Evolutionary conservation across 2,329 filamentous ascomycete genomes (phyloP).

Genomic region (Fusarium torreyae): DNA sequence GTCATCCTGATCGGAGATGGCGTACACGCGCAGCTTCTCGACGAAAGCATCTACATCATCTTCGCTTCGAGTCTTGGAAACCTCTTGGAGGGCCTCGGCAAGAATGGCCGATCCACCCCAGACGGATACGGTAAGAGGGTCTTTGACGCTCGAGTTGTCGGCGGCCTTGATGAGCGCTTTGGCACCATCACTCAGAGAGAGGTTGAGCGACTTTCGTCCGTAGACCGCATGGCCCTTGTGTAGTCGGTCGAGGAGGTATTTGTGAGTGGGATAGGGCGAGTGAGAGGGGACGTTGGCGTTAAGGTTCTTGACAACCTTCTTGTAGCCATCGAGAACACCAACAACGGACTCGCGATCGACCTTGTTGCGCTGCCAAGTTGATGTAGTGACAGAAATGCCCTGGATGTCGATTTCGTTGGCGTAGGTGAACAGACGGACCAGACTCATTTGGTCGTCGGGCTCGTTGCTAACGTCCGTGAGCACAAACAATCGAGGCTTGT

Average conservation of each 20-base stretch:
- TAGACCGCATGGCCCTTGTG: conserved; percentile 38
- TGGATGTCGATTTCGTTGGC: conserved; percentile 61
- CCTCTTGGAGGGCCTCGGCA: conserved; percentile 62
- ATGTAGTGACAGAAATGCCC: conserved; percentile 62
- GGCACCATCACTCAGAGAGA: conserved; percentile 53
- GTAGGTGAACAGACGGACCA: conserved; percentile 61
- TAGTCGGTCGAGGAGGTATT: neutral
- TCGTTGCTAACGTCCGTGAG: conserved; percentile 63
- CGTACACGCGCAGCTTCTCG: conserved; percentile 64
- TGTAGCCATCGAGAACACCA: conserved; percentile 37
- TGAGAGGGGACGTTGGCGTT: conserved; percentile 12
- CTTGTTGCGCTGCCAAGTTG: conserved; percentile 58
- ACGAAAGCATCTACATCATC: conserved; percentile 56
- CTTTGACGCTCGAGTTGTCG: neutral
- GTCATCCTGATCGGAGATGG: conserved; percentile 73
- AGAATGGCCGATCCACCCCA: conserved; percentile 70
- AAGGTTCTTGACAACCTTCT: conserved; percentile 51
- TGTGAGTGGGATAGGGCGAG: conserved; percentile 1
- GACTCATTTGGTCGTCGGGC: conserved; percentile 61
- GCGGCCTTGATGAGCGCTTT: conserved; percentile 57
- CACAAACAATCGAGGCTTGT: conserved; percentile 56
- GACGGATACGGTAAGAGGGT: conserved; percentile 65
- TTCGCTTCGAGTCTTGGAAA: conserved; percentile 43
- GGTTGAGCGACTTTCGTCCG: conserved; percentile 39
- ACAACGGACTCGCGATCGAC: conserved; percentile 51